Conservation (phyloP, 1,139 yeast species). For the Debaryomyces coudertii region DNA sequence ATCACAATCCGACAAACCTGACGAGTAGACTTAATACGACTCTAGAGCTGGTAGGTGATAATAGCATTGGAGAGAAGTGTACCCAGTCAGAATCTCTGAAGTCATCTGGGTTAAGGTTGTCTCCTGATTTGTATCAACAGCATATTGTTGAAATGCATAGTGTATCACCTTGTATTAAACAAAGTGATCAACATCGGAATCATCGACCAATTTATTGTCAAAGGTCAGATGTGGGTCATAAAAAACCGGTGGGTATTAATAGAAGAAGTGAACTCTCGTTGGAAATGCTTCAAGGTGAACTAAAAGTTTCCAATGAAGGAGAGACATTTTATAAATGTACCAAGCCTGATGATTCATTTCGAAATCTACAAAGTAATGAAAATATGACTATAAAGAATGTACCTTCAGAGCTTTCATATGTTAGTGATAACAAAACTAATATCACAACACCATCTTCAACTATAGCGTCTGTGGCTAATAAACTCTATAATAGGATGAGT, state of each 20-base stretch:
- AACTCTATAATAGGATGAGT: conserved; percentile 18
- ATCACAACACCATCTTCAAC: conserved; percentile 9
- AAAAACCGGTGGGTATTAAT: not conserved
- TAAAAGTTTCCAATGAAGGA: not conserved
- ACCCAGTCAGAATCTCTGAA: not conserved
- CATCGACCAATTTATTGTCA: not conserved
- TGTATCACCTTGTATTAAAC: not conserved
- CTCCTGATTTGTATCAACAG: not conserved
- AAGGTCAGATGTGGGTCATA: not conserved
- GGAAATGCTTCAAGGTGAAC: not conserved
- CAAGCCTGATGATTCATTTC: conserved; percentile 28
- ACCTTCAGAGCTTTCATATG: conserved; percentile 5
- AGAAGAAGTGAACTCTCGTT: not conserved
- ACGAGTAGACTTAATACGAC: too few species aligned
- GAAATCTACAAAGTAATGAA: conserved; percentile 15
- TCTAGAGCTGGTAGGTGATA: not conserved
- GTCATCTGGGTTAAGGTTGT: not conserved
- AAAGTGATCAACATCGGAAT: not conserved
- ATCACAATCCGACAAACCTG: not conserved
- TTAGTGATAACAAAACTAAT: conserved; percentile 1
- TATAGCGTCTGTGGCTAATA: conserved; percentile 9
- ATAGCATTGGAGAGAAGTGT: not conserved
- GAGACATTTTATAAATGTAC: not conserved
- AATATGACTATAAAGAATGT: conserved; percentile 1
- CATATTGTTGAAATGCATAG: not conserved